Percentiles rank a stretch among this genome's conserved stretches.
Evolutionary conservation across 202 grass and related monocot species (phyloP).

Genomic region (Zoysia matrella): DNA sequence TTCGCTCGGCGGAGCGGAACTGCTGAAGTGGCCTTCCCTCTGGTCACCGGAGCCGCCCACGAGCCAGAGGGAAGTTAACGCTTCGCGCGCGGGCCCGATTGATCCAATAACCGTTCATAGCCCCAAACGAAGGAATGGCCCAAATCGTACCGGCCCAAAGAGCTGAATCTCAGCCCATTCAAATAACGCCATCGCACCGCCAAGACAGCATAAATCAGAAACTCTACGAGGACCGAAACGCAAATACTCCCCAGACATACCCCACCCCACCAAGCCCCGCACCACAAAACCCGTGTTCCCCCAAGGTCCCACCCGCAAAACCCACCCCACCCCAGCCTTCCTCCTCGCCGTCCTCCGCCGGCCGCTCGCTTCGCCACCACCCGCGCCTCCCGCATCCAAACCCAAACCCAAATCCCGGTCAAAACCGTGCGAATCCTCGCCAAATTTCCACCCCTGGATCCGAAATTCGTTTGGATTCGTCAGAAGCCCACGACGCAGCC

Average conservation of each 20-base stretch:
- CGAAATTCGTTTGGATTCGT: slow-evolving; percentile 44
- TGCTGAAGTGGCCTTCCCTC: too few relatives aligned
- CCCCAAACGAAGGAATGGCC: too few relatives aligned
- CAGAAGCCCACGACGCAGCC: neutral
- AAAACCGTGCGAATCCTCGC: slow-evolving; percentile 14
- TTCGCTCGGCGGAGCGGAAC: too few relatives aligned
- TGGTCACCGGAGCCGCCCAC: too few relatives aligned
- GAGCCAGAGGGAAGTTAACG: too few relatives aligned
- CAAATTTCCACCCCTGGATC: slow-evolving; percentile 21
- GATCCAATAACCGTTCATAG: too few relatives aligned
- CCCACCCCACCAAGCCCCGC: neutral
- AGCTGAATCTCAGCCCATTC: too few relatives aligned
- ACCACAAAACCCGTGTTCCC: neutral
- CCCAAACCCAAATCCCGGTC: slow-evolving; percentile 20
- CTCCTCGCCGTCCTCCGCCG: slow-evolving; percentile 37
- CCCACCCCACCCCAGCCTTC: neutral
- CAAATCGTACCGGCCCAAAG: too few relatives aligned
- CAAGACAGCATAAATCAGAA: neutral
- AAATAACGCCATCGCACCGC: too few relatives aligned
- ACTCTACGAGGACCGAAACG: neutral
- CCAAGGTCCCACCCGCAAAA: neutral
- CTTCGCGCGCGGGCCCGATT: too few relatives aligned
- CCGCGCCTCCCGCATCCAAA: neutral
- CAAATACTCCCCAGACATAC: neutral
- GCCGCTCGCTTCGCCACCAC: neutral